Percentiles rank a stretch among this genome's conserved stretches.
phyloP scores from a whole-genome alignment of 2,329 filamentous ascomycete species.

The Xenosphaeropsis pyriputrescens region DNA sequence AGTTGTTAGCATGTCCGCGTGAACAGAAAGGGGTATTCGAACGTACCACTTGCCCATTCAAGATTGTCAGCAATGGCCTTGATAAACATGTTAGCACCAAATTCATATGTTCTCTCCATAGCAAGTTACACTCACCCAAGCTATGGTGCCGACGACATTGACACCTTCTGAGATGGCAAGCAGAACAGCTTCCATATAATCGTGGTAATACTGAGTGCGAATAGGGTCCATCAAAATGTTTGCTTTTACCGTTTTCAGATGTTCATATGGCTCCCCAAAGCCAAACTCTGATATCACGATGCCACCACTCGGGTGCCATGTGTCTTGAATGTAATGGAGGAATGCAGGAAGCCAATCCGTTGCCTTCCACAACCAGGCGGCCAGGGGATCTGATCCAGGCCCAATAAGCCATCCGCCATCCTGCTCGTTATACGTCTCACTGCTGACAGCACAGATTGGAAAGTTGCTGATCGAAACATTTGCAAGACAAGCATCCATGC shows the following conservation, averaged over 20 bases:
- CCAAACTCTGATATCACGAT: constrained; percentile 13
- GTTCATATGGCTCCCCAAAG: constrained; percentile 14
- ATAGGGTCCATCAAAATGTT: constrained; percentile 62
- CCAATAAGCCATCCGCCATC: constrained; percentile 10
- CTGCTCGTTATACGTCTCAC: constrained; percentile 4
- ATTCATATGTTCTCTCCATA: too few relatives aligned
- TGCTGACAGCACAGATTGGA: constrained; percentile 10
- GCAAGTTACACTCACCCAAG: constrained; percentile 42
- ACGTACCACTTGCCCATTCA: constrained; percentile 22
- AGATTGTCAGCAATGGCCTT: constrained; percentile 43
- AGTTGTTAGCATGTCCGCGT: not conserved
- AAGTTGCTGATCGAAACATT: constrained; percentile 13
- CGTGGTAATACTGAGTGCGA: constrained; percentile 60
- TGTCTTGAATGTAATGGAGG: constrained; percentile 13
- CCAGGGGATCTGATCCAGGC: constrained; percentile 9
- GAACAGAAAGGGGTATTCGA: not conserved
- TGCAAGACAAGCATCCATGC: constrained; percentile 20
- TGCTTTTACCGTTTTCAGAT: constrained; percentile 6
- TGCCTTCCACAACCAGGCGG: constrained; percentile 11
- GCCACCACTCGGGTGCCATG: constrained; percentile 9
- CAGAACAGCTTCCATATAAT: constrained; percentile 49
- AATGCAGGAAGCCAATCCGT: constrained; percentile 12
- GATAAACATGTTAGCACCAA: too few relatives aligned
- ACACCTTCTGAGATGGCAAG: constrained; percentile 69
- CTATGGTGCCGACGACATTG: constrained; percentile 67